Evolutionary conservation across 139 green algal genomes (phyloP).

Genomic region (Zygnema cylindricum): DNA sequence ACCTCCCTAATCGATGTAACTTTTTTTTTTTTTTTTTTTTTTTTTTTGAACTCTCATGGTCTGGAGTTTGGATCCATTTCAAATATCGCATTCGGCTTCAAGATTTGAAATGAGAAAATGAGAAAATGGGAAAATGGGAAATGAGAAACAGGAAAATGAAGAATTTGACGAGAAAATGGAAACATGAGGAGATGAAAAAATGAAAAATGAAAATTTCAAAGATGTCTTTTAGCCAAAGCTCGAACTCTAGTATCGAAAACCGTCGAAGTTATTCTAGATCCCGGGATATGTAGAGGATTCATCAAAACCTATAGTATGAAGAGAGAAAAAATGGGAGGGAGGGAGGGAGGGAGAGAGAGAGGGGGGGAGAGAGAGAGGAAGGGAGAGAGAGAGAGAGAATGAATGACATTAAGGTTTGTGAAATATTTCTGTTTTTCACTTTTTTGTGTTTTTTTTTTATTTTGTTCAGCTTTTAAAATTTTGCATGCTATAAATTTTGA

Average conservation of each 20-base stretch:
- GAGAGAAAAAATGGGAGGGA: background rate
- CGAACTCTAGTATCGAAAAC: conserved; percentile 55
- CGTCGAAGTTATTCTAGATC: conserved; percentile 49
- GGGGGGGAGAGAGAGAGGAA: too few species aligned
- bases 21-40: background rate
- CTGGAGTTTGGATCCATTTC: background rate
- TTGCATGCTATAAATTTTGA: too few species aligned
- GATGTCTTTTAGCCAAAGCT: conserved; percentile 55
- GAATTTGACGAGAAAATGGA: background rate
- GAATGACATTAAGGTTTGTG: background rate
- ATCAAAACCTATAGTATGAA: conserved; percentile 33
- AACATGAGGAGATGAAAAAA: background rate
- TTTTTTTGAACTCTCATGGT: background rate
- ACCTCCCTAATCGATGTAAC: background rate
- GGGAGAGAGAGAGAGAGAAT: too few species aligned
- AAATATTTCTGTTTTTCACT: conserved; percentile 9
- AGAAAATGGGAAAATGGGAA: background rate
- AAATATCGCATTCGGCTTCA: background rate
- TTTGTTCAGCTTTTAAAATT: background rate
- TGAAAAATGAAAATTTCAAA: conserved; percentile 30
- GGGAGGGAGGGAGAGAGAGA: too few species aligned
- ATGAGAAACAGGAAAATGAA: background rate
- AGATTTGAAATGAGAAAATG: background rate
- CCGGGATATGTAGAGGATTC: conserved; percentile 57
- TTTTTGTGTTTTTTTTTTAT: background rate